A percentile compares a stretch with the other conserved stretches of the same genome.
Conservation (phyloP, 2,329 filamentous ascomycete genomes). For the Magnaporthiopsis incrustans region DNA sequence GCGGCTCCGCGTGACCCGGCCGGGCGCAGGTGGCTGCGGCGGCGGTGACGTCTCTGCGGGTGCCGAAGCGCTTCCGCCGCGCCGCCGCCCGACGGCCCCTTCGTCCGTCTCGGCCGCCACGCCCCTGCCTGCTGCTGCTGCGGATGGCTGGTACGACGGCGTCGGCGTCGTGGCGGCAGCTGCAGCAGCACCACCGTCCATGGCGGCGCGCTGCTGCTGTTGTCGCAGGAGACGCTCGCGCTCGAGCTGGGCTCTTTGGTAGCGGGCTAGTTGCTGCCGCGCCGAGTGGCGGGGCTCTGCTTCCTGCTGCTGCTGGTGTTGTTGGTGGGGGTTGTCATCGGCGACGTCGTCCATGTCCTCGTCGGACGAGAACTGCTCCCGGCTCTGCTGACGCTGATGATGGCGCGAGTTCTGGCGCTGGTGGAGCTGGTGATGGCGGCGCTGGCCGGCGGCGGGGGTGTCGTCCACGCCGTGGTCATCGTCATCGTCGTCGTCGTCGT, state of each 20-base stretch:
- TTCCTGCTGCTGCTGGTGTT: not conserved
- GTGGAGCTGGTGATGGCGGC: not conserved
- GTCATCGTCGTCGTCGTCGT: constrained; percentile 8
- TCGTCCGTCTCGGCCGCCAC: not conserved
- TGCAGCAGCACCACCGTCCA: no score
- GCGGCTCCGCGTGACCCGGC: constrained; percentile 19
- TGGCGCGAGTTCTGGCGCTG: no score
- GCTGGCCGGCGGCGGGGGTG: not conserved
- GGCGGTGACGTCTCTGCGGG: constrained; percentile 2
- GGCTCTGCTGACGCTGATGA: constrained; percentile 1
- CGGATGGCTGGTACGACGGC: constrained; percentile 1
- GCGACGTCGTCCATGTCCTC: constrained; percentile 7
- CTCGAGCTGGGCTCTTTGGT: constrained; percentile 2
- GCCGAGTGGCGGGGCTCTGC: not conserved
- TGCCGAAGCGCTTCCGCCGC: not conserved
- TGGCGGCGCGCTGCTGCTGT: not conserved
- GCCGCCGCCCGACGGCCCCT: not conserved
- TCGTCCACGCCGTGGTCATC: constrained; percentile 3
- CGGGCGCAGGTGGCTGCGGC: constrained; percentile 15
- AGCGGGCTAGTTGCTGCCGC: not conserved
- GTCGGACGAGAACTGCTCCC: constrained; percentile 6
- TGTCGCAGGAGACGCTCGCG: not conserved
- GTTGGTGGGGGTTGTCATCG: constrained; percentile 11
- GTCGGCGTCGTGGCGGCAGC: constrained; percentile 5
- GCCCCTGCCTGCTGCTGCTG: not conserved